Conservation (phyloP, 1,284 basidiomycete species). For the Tylopilus sp. region DNA sequence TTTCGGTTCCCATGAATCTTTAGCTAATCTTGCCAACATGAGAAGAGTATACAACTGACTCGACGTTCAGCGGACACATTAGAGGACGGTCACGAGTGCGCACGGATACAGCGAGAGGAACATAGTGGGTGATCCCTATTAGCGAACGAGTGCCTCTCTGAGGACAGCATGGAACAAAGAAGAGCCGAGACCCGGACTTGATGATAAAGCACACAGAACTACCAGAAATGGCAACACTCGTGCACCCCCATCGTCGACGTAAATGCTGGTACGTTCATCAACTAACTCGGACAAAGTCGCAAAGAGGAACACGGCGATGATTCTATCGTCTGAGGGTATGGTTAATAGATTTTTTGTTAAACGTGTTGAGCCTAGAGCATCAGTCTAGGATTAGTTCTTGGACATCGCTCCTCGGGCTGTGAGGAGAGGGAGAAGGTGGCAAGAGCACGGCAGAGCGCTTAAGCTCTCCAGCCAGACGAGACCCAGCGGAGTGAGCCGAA, state of each 20-base stretch:
- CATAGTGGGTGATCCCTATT: constrained; percentile 24
- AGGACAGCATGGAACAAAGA: constrained; percentile 42
- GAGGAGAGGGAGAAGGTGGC: too few relatives aligned
- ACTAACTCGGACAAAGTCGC: constrained; percentile 60
- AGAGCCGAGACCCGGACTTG: constrained; percentile 58
- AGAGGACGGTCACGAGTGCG: constrained; percentile 13
- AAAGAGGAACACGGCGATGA: constrained; percentile 55
- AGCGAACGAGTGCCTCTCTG: background rate
- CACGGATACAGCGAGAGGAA: constrained; percentile 28
- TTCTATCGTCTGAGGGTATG: constrained; percentile 62
- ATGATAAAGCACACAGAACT: constrained; percentile 57
- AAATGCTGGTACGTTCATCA: constrained; percentile 56
- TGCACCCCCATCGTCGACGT: constrained; percentile 60
- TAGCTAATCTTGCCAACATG: constrained; percentile 41
- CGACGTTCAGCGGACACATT: background rate
- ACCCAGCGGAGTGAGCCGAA: too few relatives aligned
- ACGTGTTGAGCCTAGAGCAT: constrained; percentile 62
- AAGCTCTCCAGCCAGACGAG: too few relatives aligned
- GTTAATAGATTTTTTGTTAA: constrained; percentile 70
- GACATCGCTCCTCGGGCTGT: too few relatives aligned
- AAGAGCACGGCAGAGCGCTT: too few relatives aligned
- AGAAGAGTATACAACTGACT: constrained; percentile 44
- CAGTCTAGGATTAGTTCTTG: too few relatives aligned
- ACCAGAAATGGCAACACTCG: constrained; percentile 64
- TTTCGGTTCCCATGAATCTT: background rate